Evolutionary conservation across 2,329 filamentous ascomycete genomes (phyloP).

Genomic region (Zalaria sp.): DNA sequence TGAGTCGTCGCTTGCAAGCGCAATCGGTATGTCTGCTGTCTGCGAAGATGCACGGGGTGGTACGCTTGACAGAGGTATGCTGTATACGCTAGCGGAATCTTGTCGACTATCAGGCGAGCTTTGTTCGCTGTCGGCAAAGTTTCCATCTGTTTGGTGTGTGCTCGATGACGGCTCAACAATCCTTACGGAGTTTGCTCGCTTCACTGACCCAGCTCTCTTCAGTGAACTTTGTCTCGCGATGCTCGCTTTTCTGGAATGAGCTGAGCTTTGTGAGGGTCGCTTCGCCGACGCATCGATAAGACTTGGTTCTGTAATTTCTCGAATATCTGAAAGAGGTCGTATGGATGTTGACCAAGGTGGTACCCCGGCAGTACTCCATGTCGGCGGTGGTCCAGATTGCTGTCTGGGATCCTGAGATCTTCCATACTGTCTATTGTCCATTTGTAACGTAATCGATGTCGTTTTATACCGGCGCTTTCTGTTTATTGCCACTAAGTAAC

Average conservation of each 20-base stretch:
- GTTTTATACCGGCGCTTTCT: too few relatives aligned
- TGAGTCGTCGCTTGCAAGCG: neutral
- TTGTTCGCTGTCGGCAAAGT: constrained; percentile 9
- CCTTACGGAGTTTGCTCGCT: constrained; percentile 11
- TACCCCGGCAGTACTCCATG: neutral
- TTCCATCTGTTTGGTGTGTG: constrained; percentile 5
- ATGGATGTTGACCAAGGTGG: constrained; percentile 14
- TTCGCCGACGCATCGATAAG: constrained; percentile 19
- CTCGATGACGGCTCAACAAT: constrained; percentile 8
- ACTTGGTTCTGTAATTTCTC: constrained; percentile 35
- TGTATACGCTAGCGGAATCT: constrained; percentile 30
- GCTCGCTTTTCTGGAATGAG: constrained; percentile 2
- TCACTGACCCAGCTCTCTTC: constrained; percentile 11
- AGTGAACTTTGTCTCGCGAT: constrained; percentile 8
- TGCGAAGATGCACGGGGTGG: constrained; percentile 32
- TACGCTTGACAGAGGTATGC: constrained; percentile 28
- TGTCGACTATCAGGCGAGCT: constrained; percentile 11
- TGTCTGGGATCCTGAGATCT: neutral
- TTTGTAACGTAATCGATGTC: neutral
- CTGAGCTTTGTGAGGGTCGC: constrained; percentile 5
- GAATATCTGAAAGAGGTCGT: constrained; percentile 34
- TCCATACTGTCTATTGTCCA: neutral
- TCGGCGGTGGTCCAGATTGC: neutral
- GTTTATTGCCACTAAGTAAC: too few relatives aligned
- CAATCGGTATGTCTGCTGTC: constrained; percentile 5